phyloP scores from a whole-genome alignment of 139 green algal genomes.

The Chlamydomonas schloesseri region DNA sequence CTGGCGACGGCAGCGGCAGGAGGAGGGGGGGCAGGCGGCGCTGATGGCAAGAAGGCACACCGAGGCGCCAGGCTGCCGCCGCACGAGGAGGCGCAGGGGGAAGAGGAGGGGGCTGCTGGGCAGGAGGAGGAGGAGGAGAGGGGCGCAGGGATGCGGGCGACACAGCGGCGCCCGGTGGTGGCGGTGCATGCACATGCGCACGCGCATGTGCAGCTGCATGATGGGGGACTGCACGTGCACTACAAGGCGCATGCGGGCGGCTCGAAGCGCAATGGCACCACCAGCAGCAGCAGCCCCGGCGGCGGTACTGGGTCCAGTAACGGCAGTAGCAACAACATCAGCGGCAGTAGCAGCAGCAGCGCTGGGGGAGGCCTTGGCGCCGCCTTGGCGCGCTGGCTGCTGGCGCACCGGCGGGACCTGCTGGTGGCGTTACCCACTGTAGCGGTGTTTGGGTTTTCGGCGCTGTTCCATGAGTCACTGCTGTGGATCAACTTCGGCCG shows the following conservation, averaged over 20 bases:
- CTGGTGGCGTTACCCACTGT: constrained; percentile 5
- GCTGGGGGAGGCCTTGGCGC: not conserved
- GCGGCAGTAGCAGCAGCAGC: not conserved
- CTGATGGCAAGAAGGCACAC: too few relatives aligned
- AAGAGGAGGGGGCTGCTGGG: too few relatives aligned
- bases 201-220: too few relatives aligned
- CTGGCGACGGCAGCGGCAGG: not conserved
- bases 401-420: not conserved
- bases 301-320: not conserved
- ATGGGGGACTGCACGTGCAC: too few relatives aligned
- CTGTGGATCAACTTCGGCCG: constrained; percentile 40
- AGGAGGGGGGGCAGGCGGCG: too few relatives aligned
- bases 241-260: not conserved
- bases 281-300: too few relatives aligned
- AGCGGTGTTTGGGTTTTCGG: constrained; percentile 43
- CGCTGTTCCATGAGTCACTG: constrained; percentile 24
- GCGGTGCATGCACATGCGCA: too few relatives aligned
- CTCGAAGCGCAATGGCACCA: too few relatives aligned
- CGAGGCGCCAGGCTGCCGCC: too few relatives aligned
- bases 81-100: too few relatives aligned
- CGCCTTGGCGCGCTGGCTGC: not conserved
- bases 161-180: too few relatives aligned
- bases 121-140: not conserved
- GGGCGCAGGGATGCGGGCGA: too few relatives aligned
- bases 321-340: not conserved